Percentiles rank a stretch among this genome's conserved stretches.
Conservation (phyloP, 2,329 filamentous ascomycete species). For the Xylaria hypoxylon region DNA sequence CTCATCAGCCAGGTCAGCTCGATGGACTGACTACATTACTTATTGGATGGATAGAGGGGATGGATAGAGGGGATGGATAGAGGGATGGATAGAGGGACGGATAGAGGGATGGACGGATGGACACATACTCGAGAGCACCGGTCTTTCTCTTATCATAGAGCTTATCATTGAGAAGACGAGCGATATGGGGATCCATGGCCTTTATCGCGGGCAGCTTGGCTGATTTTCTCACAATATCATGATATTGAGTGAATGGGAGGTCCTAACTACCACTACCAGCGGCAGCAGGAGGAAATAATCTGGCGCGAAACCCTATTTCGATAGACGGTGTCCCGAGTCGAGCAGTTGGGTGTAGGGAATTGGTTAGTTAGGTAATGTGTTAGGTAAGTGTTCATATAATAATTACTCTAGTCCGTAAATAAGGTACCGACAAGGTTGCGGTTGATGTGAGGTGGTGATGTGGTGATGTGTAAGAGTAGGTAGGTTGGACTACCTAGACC, state of each 20-base stretch:
- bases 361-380: neutral
- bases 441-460: conserved; percentile 5
- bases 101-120: conserved; percentile 3
- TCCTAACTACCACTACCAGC: conserved; percentile 17
- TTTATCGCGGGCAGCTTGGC: conserved; percentile 2
- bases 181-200: conserved; percentile 87
- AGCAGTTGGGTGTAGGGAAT: neutral
- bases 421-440: neutral
- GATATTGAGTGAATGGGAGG: neutral
- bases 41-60: too few species aligned
- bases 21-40: neutral
- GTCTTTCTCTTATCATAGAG: conserved; percentile 98
- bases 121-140: conserved; percentile 88
- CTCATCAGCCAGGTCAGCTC: conserved; percentile 59
- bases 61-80: too few species aligned
- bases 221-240: conserved; percentile 25
- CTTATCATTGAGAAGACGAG: conserved; percentile 95
- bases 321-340: conserved; percentile 10
- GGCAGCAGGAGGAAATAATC: neutral
- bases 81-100: neutral
- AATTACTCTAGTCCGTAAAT: conserved; percentile 5
- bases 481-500: too few species aligned
- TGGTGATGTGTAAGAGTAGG: conserved; percentile 20
- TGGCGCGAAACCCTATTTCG: conserved; percentile 32
- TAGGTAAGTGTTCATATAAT: conserved; percentile 9